Evolutionary conservation across 2,329 filamentous ascomycete species (phyloP).

Genomic region (Neopestalotiopsis rosae): DNA sequence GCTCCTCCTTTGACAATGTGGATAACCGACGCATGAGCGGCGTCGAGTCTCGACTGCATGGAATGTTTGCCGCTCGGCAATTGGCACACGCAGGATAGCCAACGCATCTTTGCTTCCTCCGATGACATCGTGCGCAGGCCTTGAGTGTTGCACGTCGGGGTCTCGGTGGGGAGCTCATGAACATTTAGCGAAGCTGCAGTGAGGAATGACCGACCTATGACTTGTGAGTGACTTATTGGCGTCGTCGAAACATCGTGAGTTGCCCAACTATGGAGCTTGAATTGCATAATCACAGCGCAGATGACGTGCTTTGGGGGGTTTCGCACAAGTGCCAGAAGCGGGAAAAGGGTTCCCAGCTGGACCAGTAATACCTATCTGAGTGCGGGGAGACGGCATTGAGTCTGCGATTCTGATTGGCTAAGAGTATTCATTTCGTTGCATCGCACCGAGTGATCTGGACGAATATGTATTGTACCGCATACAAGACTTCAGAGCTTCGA

Average conservation of each 20-base stretch:
- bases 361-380: background rate
- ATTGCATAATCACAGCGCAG: background rate
- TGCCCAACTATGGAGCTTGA: background rate
- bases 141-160: background rate
- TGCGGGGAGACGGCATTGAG: background rate
- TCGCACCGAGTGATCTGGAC: too few relatives aligned
- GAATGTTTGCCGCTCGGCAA: background rate
- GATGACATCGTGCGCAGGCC: background rate
- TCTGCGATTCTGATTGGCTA: background rate
- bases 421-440: too few relatives aligned
- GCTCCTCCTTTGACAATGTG: background rate
- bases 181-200: background rate
- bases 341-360: background rate
- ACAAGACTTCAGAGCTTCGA: too few relatives aligned
- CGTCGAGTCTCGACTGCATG: background rate
- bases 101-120: conserved; percentile 7
- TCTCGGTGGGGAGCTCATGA: background rate
- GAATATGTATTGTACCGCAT: too few relatives aligned
- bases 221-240: background rate
- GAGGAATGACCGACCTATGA: background rate
- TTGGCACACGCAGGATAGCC: background rate
- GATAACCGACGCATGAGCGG: background rate
- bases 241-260: background rate
- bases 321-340: background rate
- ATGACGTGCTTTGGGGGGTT: background rate